Percentiles rank a stretch among this genome's conserved stretches.
Evolutionary conservation across 345 rosid species (phyloP).

Genomic region (Arabidopsis thaliana): DNA sequence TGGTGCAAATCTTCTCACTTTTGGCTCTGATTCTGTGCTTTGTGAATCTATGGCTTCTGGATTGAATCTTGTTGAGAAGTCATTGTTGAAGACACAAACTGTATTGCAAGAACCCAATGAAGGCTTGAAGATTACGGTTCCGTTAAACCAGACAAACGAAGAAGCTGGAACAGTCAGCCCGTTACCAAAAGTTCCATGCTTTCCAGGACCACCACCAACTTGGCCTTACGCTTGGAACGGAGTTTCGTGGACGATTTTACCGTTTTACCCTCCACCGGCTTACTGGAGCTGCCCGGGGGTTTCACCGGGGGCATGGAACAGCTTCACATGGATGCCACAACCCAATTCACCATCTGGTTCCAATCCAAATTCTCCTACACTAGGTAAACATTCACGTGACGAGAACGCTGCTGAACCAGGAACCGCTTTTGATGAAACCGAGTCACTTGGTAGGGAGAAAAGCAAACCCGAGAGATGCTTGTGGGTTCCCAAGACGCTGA

Average conservation of each 20-base stretch:
- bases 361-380: constrained; percentile 74
- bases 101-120: constrained; percentile 39
- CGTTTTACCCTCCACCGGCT: constrained; percentile 53
- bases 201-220: constrained; percentile 48
- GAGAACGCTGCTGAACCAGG: constrained; percentile 51
- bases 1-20: constrained; percentile 67
- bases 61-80: constrained; percentile 72
- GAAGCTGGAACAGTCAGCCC: constrained; percentile 33
- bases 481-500: constrained; percentile 88
- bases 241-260: constrained; percentile 47
- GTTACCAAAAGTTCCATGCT: constrained; percentile 43
- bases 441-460: constrained; percentile 47
- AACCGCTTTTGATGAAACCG: constrained; percentile 46
- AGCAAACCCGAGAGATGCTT: constrained; percentile 60
- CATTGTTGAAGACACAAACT: constrained; percentile 44
- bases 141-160: constrained; percentile 32
- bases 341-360: constrained; percentile 64
- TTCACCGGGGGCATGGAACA: constrained; percentile 68
- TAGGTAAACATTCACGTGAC: constrained; percentile 92
- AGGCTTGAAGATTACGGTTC: constrained; percentile 42
- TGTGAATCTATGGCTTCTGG: constrained; percentile 87
- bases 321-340: constrained; percentile 70
- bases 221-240: constrained; percentile 51
- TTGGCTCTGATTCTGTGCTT: constrained; percentile 74
- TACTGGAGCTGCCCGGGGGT: constrained; percentile 69